These are phyloP conservation scores for Aspergillus bombycis DNA, from an alignment of 2,329 filamentous ascomycete genomes.

Conservation along the genomic window DNA sequence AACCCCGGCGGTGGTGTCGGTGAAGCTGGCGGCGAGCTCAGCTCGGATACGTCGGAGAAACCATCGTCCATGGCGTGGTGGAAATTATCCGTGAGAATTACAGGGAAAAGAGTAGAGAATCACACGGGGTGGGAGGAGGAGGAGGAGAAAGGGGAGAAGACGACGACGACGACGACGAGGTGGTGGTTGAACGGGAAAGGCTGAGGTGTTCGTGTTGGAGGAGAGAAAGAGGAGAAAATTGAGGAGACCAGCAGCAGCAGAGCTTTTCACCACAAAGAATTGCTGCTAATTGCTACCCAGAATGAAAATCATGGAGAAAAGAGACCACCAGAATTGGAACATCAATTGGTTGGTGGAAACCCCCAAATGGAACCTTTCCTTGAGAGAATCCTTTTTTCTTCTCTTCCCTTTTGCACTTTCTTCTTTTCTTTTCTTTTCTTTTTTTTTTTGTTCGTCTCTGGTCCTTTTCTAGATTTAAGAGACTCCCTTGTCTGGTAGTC, in stretches of 20 bases:
- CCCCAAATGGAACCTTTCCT: neutral
- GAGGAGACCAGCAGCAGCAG: constrained; percentile 4
- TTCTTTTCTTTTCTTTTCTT: neutral
- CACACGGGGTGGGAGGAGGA: too few species aligned
- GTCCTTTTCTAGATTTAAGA: neutral
- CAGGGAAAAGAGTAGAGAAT: too few species aligned
- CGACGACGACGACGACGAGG: neutral
- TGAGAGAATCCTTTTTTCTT: too few species aligned
- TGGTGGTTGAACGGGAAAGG: constrained; percentile 10
- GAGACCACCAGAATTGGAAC: neutral
- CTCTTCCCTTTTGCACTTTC: neutral
- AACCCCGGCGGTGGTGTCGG: constrained; percentile 41
- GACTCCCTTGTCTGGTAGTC: neutral
- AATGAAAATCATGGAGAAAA: constrained; percentile 1
- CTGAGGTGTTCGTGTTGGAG: constrained; percentile 19
- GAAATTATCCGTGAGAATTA: constrained; percentile 6
- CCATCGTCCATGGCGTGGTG: constrained; percentile 30
- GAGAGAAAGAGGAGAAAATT: constrained; percentile 9
- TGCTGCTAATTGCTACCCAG: neutral
- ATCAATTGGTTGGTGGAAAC: neutral
- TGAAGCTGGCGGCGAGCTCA: constrained; percentile 47
- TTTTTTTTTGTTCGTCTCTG: neutral
- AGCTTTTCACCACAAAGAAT: constrained; percentile 4
- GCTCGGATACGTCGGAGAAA: constrained; percentile 42
- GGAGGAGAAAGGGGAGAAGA: neutral